Percentiles rank a stretch among this genome's conserved stretches.
phyloP scores from a whole-genome alignment of 257 asterid genomes.

The Solanum appendiculatum region DNA sequence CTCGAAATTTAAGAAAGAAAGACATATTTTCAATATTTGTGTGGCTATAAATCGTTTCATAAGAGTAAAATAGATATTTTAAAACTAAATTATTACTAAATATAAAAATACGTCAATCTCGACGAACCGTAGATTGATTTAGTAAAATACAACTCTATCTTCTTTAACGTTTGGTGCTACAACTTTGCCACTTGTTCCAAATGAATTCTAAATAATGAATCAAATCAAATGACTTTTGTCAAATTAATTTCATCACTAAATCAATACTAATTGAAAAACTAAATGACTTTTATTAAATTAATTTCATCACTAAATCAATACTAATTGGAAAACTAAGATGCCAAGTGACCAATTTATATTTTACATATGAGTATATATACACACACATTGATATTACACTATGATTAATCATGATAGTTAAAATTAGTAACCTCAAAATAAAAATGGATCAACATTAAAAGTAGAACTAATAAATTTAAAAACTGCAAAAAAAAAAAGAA shows the following conservation, averaged over 20 bases:
- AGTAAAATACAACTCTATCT: no score
- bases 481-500: no score
- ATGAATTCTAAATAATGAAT: neutral
- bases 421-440: neutral
- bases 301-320: neutral
- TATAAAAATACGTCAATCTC: no score
- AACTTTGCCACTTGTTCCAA: neutral
- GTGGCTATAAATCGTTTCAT: no score
- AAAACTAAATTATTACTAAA: neutral
- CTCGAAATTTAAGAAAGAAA: no score
- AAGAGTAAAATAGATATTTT: rapidly evolving
- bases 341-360: neutral
- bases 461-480: neutral
- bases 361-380: no score
- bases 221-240: neutral
- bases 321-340: neutral
- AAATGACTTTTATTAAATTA: neutral
- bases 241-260: neutral
- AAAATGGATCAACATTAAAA: neutral
- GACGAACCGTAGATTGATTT: no score
- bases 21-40: rapidly evolving
- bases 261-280: no score
- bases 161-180: neutral
- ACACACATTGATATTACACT: neutral
- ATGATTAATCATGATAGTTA: neutral